Base-by-base conservation (phyloP, 805 yeast genomes). In the Ogataea neopini region DNA sequence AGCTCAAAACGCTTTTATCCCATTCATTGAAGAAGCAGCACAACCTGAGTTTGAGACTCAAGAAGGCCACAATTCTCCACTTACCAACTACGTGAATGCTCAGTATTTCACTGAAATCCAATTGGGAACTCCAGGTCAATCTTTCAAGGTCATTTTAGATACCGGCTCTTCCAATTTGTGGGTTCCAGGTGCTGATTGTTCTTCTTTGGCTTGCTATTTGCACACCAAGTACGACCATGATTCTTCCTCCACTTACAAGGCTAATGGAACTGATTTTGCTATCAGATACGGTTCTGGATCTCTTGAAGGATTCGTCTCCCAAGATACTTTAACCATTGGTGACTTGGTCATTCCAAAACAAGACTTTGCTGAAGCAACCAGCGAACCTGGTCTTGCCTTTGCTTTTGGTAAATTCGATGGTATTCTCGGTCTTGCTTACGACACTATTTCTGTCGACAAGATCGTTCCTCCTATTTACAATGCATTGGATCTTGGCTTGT, bases 321-420 rank as follows among this genome's bases (percentile, higher is more conserved):
- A 86, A 66, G 99, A 94, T 66, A 74, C 83, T 37, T 72, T 94
- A 60, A 73, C 79, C 51, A 72, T 94, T 54, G 98, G 97, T 50
- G 94, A 84, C 63, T 80, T 94, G 72, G 70, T 75, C 47, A 91
- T 94, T 63, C 86, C 90, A 57, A 73, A 84, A 56, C 98, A 92
- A 75, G 96, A 85, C 67, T 94, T 94, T 66, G 98, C 96, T 51
- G 99, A 94, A 77, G 92, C 97, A 54, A 94, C 99, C 49, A 80
- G 81, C 60, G 99, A 94, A 76, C 98, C 98, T 36, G 99, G 99
- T 48, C 79, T 94, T 58, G 94, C 97, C 0, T 94, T 94, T 73
- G 98, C 99, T 44, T 94, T 94, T 71, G 99, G 97, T 70, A 92
- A 94, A 73, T 94, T 94, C 67, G 99, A 94, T 68, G 99, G 99